Percentiles rank a stretch among this genome's conserved stretches.
Conservation (phyloP, 1,284 basidiomycete genomes). For the Coniferiporia weirii region DNA sequence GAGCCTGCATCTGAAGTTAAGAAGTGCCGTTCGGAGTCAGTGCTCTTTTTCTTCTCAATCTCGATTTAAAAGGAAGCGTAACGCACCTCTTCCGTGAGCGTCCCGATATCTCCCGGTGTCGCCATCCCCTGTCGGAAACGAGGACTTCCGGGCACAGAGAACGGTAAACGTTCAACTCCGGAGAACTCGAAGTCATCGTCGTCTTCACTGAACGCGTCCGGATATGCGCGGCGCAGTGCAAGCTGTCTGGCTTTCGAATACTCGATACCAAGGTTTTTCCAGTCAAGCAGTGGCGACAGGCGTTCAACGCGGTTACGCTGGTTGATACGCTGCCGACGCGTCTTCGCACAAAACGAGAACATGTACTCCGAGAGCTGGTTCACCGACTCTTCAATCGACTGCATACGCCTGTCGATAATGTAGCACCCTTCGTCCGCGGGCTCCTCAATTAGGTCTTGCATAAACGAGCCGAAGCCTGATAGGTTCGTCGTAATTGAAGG, state of each 20-base stretch:
- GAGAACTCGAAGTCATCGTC: slow-evolving; percentile 47
- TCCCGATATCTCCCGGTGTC: slow-evolving; percentile 92
- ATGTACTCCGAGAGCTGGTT: slow-evolving; percentile 71
- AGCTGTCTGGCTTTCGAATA: slow-evolving; percentile 95
- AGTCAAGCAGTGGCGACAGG: slow-evolving; percentile 88
- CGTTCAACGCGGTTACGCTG: slow-evolving; percentile 97
- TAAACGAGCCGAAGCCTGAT: slow-evolving; percentile 96
- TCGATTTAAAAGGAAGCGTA: slow-evolving; percentile 2
- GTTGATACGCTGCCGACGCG: slow-evolving; percentile 95
- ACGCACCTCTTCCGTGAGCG: slow-evolving; percentile 77
- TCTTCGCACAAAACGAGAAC: slow-evolving; percentile 80
- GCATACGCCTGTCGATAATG: slow-evolving; percentile 89
- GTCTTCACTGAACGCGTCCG: slow-evolving; percentile 82
- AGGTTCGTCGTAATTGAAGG: slow-evolving; percentile 96
- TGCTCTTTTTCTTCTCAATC: background rate
- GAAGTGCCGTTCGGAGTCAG: slow-evolving; percentile 25
- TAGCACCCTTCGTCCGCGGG: slow-evolving; percentile 87
- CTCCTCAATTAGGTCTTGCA: slow-evolving; percentile 96
- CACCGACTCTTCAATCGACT: slow-evolving; percentile 90
- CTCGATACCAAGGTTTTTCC: slow-evolving; percentile 97
- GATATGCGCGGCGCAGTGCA: slow-evolving; percentile 90
- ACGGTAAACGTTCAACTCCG: slow-evolving; percentile 64
- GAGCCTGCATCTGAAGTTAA: slow-evolving; percentile 62
- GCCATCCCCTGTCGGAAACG: slow-evolving; percentile 69
- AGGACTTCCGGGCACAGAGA: slow-evolving; percentile 86